phyloP scores from a whole-genome alignment of 305 asterid species.

The Andrographis paniculata region DNA sequence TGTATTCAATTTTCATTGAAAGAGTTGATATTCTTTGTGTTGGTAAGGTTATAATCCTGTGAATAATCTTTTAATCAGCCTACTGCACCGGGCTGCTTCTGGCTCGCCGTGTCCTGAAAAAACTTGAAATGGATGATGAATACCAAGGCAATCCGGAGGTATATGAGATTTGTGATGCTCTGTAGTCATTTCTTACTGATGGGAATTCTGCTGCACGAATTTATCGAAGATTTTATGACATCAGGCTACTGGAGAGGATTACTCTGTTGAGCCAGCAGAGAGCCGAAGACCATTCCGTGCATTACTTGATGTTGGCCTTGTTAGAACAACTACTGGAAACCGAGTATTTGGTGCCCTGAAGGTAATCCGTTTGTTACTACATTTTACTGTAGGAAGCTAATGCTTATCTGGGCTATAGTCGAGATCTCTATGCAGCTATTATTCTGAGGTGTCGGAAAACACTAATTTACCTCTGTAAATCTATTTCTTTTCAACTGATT shows the following conservation, averaged over 20 bases:
- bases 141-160: slow-evolving; percentile 76
- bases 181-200: not conserved
- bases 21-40: too few relatives aligned
- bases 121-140: slow-evolving; percentile 64
- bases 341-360: slow-evolving; percentile 37
- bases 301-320: slow-evolving; percentile 34
- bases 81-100: slow-evolving; percentile 69
- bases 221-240: not conserved
- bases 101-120: slow-evolving; percentile 61
- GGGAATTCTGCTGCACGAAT: slow-evolving; percentile 3
- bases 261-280: slow-evolving; percentile 29
- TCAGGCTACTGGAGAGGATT: slow-evolving; percentile 35
- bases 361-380: too few relatives aligned
- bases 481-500: too few relatives aligned
- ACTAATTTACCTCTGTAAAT: too few relatives aligned
- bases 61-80: too few relatives aligned
- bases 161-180: not conserved
- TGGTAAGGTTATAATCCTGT: too few relatives aligned
- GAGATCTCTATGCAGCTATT: too few relatives aligned
- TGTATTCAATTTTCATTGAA: too few relatives aligned
- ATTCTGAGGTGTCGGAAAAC: too few relatives aligned
- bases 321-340: slow-evolving; percentile 35
- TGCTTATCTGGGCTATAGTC: too few relatives aligned
- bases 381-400: too few relatives aligned
- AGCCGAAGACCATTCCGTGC: slow-evolving; percentile 48